phyloP scores from a whole-genome alignment of 371 early-diverging fungal genomes.

The Rhizomucor miehei region DNA sequence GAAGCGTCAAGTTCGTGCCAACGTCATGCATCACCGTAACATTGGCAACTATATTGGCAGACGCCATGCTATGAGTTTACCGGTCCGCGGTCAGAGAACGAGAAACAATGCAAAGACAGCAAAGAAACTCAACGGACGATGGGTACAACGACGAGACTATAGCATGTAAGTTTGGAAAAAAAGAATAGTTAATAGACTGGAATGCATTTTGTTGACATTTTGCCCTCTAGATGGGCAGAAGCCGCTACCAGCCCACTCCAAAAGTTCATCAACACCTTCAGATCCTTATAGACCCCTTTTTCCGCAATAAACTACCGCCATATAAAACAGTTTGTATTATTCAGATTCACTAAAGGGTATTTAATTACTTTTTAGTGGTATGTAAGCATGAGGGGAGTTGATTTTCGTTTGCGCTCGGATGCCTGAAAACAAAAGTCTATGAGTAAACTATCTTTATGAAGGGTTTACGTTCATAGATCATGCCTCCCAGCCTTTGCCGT shows the following conservation, averaged over 20 bases:
- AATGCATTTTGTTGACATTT: not conserved
- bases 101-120: slow-evolving; percentile 88
- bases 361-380: no score
- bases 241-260: slow-evolving; percentile 15
- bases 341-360: no score
- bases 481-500: slow-evolving; percentile 52
- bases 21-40: slow-evolving; percentile 77
- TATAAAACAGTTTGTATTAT: no score
- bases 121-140: slow-evolving; percentile 76
- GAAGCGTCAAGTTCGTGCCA: slow-evolving; percentile 73
- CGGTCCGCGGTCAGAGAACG: slow-evolving; percentile 91
- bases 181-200: not conserved
- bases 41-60: slow-evolving; percentile 84
- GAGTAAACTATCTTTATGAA: no score
- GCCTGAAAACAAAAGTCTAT: not conserved
- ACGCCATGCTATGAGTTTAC: slow-evolving; percentile 84
- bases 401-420: not conserved
- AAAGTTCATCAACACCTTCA: slow-evolving; percentile 12
- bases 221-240: slow-evolving; percentile 14
- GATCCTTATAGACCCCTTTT: not conserved
- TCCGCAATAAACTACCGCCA: no score
- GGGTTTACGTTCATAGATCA: no score
- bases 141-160: slow-evolving; percentile 47
- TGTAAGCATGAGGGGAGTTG: not conserved
- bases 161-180: slow-evolving; percentile 28